phyloP scores from a whole-genome alignment of 2,329 filamentous ascomycete species.

The Incumbomyces lentus region DNA sequence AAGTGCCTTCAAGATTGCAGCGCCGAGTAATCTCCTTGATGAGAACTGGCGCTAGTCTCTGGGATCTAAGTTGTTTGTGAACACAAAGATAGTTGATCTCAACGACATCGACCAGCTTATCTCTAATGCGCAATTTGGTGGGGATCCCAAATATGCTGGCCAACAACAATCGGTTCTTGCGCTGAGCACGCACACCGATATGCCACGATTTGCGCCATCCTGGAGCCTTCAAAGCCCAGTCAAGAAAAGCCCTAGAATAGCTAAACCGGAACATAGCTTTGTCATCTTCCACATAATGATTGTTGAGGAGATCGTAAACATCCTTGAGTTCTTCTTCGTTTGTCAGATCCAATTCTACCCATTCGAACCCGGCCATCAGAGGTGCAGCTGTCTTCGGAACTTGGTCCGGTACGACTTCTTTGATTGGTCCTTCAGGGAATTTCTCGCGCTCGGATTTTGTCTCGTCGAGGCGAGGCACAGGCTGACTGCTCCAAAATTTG shows the following conservation, averaged over 20 bases:
- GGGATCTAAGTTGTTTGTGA: constrained; percentile 92
- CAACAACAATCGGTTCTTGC: constrained; percentile 71
- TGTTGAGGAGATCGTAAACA: constrained; percentile 80
- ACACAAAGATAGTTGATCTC: constrained; percentile 98
- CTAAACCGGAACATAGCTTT: constrained; percentile 97
- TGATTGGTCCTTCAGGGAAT: constrained; percentile 71
- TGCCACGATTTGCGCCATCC: constrained; percentile 95
- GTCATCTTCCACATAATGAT: constrained; percentile 95
- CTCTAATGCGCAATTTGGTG: constrained; percentile 67
- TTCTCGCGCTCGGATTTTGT: constrained; percentile 43
- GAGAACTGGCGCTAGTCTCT: constrained; percentile 82
- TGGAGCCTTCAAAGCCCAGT: constrained; percentile 90
- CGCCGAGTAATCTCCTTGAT: constrained; percentile 96
- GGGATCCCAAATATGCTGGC: constrained; percentile 95
- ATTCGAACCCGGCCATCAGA: constrained; percentile 78
- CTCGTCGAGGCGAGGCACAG: constrained; percentile 69
- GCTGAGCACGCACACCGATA: constrained; percentile 73
- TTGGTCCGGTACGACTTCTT: constrained; percentile 64
- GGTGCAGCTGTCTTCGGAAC: constrained; percentile 67
- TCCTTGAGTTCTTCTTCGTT: constrained; percentile 72
- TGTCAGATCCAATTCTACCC: constrained; percentile 80
- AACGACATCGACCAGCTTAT: constrained; percentile 63
- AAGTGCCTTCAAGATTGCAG: constrained; percentile 76
- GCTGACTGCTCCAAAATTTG: constrained; percentile 98
- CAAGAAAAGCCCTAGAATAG: constrained; percentile 78